Evolutionary conservation across 805 yeast genomes (phyloP).

Genomic region (Millerozyma miso): DNA sequence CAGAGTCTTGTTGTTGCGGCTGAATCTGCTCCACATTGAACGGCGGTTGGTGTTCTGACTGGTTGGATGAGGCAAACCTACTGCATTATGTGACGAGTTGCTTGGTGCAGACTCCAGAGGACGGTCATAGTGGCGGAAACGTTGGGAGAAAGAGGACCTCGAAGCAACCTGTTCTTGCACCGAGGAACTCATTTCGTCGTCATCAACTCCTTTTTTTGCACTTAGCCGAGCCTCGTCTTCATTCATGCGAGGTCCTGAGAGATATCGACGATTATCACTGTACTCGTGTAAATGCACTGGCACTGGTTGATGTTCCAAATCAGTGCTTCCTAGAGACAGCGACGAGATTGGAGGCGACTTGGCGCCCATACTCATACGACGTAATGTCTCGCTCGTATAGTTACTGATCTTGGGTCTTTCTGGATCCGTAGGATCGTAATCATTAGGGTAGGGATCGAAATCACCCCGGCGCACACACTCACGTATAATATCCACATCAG

Average conservation of each 20-base stretch:
- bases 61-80: neutral
- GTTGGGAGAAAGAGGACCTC: neutral
- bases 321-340: conserved; percentile 3
- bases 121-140: neutral
- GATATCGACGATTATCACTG: neutral
- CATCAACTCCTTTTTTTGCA: neutral
- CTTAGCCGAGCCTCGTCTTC: neutral
- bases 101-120: neutral
- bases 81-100: neutral
- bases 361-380: conserved; percentile 14
- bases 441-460: conserved; percentile 58
- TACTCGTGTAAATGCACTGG: neutral
- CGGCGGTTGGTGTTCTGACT: conserved; percentile 19
- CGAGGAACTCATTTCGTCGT: neutral
- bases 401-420: conserved; percentile 50
- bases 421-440: conserved; percentile 81
- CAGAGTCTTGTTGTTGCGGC: conserved; percentile 25
- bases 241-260: neutral
- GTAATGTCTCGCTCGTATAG: conserved; percentile 22
- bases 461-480: conserved; percentile 68
- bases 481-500: conserved; percentile 68
- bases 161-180: neutral
- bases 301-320: conserved; percentile 1
- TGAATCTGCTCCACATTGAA: conserved; percentile 28
- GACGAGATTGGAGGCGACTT: conserved; percentile 3